Conservation (phyloP, 371 early-diverging fungal genomes). For the Blyttiomyces sp. region DNA sequence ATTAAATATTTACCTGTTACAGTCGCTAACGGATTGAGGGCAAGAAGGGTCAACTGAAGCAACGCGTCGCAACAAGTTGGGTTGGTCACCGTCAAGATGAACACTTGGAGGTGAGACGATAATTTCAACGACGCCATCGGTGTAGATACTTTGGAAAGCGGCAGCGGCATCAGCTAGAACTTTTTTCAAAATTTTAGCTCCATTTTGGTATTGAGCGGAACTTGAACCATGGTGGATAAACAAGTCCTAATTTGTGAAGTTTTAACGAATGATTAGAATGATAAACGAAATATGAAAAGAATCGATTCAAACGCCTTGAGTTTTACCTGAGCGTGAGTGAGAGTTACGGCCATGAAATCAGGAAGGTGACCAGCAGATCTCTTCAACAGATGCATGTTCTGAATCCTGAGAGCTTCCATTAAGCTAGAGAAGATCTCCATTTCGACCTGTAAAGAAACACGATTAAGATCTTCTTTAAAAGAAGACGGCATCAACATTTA, state of each 20-base stretch:
- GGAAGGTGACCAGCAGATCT: background rate
- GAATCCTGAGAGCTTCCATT: constrained; percentile 18
- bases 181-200: background rate
- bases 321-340: constrained; percentile 7
- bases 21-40: constrained; percentile 13
- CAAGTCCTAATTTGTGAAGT: constrained; percentile 3
- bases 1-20: constrained; percentile 18
- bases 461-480: background rate
- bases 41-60: constrained; percentile 11
- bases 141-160: constrained; percentile 6
- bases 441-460: constrained; percentile 29
- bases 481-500: too few relatives aligned
- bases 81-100: background rate
- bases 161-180: constrained; percentile 13
- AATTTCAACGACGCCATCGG: constrained; percentile 13
- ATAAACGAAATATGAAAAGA: background rate
- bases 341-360: constrained; percentile 7
- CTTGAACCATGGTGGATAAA: constrained; percentile 12
- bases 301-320: too few relatives aligned
- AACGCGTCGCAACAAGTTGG: constrained; percentile 7
- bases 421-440: constrained; percentile 23
- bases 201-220: constrained; percentile 16
- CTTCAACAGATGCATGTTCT: constrained; percentile 6
- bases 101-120: constrained; percentile 14
- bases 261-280: too few relatives aligned